Evolutionary conservation across 2,329 filamentous ascomycete genomes (phyloP).

Genomic region (Salinomyces thailandicus): DNA sequence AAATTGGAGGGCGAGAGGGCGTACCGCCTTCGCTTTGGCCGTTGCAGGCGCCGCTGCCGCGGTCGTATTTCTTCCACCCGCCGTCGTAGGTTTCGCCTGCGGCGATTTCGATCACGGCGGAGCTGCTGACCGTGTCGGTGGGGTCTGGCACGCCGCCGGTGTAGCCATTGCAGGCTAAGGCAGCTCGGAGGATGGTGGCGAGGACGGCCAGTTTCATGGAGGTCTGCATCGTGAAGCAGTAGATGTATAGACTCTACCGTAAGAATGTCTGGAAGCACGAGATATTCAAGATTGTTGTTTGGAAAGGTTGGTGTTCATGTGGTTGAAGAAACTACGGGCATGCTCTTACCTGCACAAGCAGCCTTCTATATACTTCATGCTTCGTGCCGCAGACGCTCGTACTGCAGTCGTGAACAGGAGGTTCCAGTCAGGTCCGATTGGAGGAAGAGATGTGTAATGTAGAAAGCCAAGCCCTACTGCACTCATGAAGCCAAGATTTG

Average conservation of each 20-base stretch:
- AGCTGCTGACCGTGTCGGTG: constrained; percentile 8
- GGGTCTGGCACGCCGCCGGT: constrained; percentile 10
- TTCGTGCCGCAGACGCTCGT: too few relatives aligned
- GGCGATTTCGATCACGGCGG: constrained; percentile 30
- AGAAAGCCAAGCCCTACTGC: too few relatives aligned
- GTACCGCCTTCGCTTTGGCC: constrained; percentile 36
- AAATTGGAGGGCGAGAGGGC: too few relatives aligned
- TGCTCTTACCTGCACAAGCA: too few relatives aligned
- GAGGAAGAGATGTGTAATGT: not conserved
- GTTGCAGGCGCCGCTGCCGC: constrained; percentile 30
- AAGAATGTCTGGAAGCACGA: too few relatives aligned
- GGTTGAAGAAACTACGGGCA: too few relatives aligned
- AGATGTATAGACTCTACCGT: not conserved
- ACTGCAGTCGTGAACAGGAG: too few relatives aligned
- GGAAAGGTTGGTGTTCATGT: too few relatives aligned
- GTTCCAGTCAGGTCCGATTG: too few relatives aligned
- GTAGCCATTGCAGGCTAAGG: constrained; percentile 12
- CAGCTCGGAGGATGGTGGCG: constrained; percentile 16
- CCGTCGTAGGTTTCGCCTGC: constrained; percentile 34
- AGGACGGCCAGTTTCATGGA: constrained; percentile 6
- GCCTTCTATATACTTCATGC: too few relatives aligned
- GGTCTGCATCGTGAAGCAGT: not conserved
- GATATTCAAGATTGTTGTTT: too few relatives aligned
- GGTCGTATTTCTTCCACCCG: constrained; percentile 30
- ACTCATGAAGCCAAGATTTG: not conserved